Conservation (phyloP, 2,329 filamentous ascomycete genomes). For the Capronia epimyces region DNA sequence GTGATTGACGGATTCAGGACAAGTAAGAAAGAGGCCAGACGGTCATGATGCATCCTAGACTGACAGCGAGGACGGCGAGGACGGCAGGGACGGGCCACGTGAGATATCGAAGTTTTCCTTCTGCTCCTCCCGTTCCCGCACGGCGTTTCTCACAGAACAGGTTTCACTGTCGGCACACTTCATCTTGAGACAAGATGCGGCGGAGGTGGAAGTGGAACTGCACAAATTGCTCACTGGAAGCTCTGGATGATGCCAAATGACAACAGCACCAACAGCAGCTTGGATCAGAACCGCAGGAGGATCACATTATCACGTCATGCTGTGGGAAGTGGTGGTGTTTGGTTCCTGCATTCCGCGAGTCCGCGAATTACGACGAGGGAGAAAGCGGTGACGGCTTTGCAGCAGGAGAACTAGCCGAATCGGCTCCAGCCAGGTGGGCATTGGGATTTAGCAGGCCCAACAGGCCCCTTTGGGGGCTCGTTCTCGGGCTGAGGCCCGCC, state of each 20-base stretch:
- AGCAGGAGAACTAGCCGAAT: neutral
- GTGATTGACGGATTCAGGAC: neutral
- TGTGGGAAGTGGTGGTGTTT: neutral
- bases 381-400: neutral
- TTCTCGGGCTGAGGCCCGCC: neutral
- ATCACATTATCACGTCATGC: neutral
- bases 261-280: neutral
- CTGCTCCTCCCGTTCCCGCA: neutral
- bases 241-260: neutral
- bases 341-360: neutral
- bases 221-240: neutral
- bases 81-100: neutral
- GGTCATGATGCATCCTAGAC: neutral
- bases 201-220: too few species aligned
- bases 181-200: too few species aligned
- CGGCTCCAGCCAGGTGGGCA: neutral
- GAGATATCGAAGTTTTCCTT: neutral
- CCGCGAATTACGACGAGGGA: neutral
- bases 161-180: neutral
- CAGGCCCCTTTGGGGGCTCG: neutral
- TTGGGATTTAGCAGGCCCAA: neutral
- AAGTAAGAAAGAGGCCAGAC: neutral
- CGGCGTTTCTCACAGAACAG: too few species aligned
- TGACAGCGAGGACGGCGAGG: neutral
- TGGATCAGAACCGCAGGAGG: neutral